Evolutionary conservation across 2,329 filamentous ascomycete genomes (phyloP), one percentile per base, ranked within the genome.

Genomic region (Colletotrichum tanaceti): DNA sequence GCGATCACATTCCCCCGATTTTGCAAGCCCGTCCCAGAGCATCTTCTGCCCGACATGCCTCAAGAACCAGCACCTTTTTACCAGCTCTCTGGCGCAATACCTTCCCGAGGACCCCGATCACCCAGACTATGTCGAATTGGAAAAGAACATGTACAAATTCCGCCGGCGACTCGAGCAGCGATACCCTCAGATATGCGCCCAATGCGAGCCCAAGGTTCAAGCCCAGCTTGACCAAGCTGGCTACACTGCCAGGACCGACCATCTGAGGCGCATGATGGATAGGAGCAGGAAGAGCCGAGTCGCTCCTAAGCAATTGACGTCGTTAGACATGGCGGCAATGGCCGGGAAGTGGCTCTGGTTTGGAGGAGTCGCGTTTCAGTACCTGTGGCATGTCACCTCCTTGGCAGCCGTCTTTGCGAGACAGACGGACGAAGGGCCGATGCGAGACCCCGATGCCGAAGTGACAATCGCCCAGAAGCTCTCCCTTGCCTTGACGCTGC

Each of bases 101-200:
- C 86, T 97, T 1, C 88, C 89, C 13, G 85, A 86, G 41, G 87
- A 91, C 67, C 82, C 85, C 0, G 82, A 83, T 50, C 87, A 95
- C 72, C 89, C 92, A 0, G 85, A 91, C 60, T 93, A 94, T 77
- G 82, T 81, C 4, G 84, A 88, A 69, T 90, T 90, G 71, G 91
- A 94, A 77, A 85, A 85, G 63, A 86, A 87, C 57, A 91, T 92
- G 73, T 90, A 90, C 71, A 84, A 85, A 43, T 97, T 92, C 77
- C 90, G 90, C 70, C 85, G 84, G 70, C 85, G 90, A 59, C 84
- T 98, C 20, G 94, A 98, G 80, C 84, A 89, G 74, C 87, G 91
- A 58, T 98, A 98, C 76, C 96, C 96, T 0, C 93, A 96, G 75
- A 91, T 97, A 67, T 99, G 96, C 81, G 86, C 86, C 71, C 84